Evolutionary conservation across 768 basidiomycete genomes (phyloP).

Genomic region (Mrakia frigida): DNA sequence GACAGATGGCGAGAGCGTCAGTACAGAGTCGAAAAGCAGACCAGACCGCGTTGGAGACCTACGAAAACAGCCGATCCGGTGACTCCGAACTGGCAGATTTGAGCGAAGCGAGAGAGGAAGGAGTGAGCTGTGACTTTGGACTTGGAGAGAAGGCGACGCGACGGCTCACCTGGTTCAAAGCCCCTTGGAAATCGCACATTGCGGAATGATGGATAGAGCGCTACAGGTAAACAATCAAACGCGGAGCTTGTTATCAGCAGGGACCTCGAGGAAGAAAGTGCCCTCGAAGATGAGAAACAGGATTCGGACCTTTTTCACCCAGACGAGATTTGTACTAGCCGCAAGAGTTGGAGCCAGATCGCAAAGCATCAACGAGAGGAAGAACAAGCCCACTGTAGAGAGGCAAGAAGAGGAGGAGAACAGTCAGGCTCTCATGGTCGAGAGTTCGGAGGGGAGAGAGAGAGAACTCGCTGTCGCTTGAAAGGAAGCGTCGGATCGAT

Average conservation of each 20-base stretch:
- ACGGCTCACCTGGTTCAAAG: background rate
- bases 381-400: background rate
- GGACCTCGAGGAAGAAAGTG: no score
- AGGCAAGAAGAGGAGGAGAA: background rate
- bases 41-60: no score
- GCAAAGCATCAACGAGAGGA: conserved; percentile 2
- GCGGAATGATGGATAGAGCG: background rate
- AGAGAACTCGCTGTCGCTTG: background rate
- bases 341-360: background rate
- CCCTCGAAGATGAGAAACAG: background rate
- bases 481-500: background rate
- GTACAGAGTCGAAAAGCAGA: no score
- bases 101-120: no score
- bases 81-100: background rate
- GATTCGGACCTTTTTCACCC: background rate
- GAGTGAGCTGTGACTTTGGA: background rate
- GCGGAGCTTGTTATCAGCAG: no score
- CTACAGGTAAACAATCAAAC: background rate
- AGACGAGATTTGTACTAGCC: background rate
- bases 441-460: background rate
- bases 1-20: background rate
- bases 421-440: no score
- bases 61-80: background rate
- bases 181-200: background rate
- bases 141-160: background rate